phyloP scores from a whole-genome alignment of 2,329 filamentous ascomycete species.

The Metarhizium guizhouense region DNA sequence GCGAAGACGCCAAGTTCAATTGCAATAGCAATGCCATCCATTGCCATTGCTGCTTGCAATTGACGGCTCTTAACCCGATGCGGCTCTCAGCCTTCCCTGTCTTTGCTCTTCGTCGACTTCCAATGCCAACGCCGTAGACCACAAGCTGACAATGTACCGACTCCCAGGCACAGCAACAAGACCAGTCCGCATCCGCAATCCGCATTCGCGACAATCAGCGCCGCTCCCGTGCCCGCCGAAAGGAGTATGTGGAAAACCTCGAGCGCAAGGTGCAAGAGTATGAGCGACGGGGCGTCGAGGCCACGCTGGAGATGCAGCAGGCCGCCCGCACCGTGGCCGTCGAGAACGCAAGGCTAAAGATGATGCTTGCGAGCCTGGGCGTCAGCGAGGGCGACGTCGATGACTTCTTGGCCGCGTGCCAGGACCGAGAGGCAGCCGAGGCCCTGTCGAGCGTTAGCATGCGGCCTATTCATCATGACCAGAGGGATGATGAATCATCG shows the following conservation, averaged over 20 bases:
- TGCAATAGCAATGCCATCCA: too few species aligned
- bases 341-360: constrained; percentile 37
- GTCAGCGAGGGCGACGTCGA: constrained; percentile 30
- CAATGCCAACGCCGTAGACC: too few species aligned
- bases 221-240: constrained; percentile 40
- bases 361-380: constrained; percentile 31
- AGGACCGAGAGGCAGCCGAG: constrained; percentile 21
- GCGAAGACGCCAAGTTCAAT: too few species aligned
- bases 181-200: constrained; percentile 19
- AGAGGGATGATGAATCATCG: neutral
- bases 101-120: too few species aligned
- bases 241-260: constrained; percentile 39
- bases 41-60: too few species aligned
- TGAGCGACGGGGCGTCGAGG: constrained; percentile 38
- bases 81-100: too few species aligned
- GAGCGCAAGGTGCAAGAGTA: constrained; percentile 36
- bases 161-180: neutral
- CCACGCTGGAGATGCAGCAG: constrained; percentile 44
- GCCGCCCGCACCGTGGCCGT: constrained; percentile 39
- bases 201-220: constrained; percentile 45
- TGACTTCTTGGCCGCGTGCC: constrained; percentile 27
- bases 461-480: constrained; percentile 5
- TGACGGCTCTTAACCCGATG: too few species aligned
- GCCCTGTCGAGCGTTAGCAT: constrained; percentile 11
- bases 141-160: neutral